Base-by-base conservation (phyloP, 805 yeast species). In the Huiozyma sinensis region DNA sequence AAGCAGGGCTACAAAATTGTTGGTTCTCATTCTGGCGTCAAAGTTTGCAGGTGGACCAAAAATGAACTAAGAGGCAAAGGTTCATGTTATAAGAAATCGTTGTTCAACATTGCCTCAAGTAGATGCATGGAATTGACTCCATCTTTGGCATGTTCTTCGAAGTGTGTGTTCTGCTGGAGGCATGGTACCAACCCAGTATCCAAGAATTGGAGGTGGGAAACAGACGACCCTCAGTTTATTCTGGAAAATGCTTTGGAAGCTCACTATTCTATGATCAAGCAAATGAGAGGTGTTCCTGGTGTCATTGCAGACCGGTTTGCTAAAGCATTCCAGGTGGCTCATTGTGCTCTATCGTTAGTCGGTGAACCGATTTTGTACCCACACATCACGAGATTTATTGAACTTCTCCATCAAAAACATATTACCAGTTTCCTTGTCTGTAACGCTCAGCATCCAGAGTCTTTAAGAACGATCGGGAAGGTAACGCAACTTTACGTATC, bases 101-200 rank as follows among this genome's bases (percentile, higher is more conserved):
- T 88, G 55, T 88, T 89, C 61, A 96, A 96, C 27, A 88, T 88
- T 54, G 77, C 74, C 48, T 83, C 94, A 2, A 96, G 90, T 65
- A 68, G 90, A 45, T 88, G 97, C 65, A 88, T 88, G 97, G 97
- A 88, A 60, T 78, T 96, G 2, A 88, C 97, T 0, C 97, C 97
- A 1, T 82, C 95, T 1, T 69, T 88, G 47, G 90, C 95, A 6
- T 88, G 97, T 63, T 86, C 96, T 5, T 88, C 88, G 60, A 88
- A 88, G 61, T 88, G 97, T 72, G 96, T 89, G 5, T 88, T 88
- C 58, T 88, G 97, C 66, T 88, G 97, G 97, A 76, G 97, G 61
- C 97, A 88, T 63, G 97, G 97, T 40, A 88, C 96, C 2, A 89
- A 88, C 57, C 97, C 97, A 0, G 96, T 89, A 1, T 95, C 95